Evolutionary conservation across 495 filamentous ascomycete species (phyloP).

Genomic region (Aspergillus nanangensis): DNA sequence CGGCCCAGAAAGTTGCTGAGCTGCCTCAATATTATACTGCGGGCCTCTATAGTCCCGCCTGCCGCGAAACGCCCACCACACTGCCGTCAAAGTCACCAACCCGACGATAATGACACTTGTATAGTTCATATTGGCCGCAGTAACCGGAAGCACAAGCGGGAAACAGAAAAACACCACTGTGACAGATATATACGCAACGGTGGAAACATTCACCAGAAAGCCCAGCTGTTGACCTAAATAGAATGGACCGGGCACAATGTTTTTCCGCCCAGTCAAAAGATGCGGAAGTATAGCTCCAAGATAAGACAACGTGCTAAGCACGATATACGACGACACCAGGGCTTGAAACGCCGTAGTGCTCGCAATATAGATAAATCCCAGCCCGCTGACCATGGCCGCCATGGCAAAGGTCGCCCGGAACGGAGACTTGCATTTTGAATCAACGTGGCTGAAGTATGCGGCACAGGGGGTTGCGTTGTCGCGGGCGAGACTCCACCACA

Average conservation of each 20-base stretch:
- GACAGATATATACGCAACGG: conserved; percentile 60
- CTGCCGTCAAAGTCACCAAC: conserved; percentile 40
- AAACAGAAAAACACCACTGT: conserved; percentile 81
- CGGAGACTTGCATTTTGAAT: conserved; percentile 53
- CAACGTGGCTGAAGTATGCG: conserved; percentile 34
- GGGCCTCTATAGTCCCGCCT: conserved; percentile 27
- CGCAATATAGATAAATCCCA: conserved; percentile 74
- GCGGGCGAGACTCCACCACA: conserved; percentile 78
- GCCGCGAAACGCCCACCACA: conserved; percentile 43
- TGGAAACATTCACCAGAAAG: conserved; percentile 52
- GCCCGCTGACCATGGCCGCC: conserved; percentile 54
- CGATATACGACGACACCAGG: conserved; percentile 66
- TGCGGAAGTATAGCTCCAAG: conserved; percentile 73
- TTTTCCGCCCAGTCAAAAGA: conserved; percentile 57
- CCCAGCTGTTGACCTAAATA: conserved; percentile 58
- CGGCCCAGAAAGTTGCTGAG: not conserved
- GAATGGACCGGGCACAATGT: conserved; percentile 65
- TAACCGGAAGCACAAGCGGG: conserved; percentile 56
- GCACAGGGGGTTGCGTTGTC: conserved; percentile 56
- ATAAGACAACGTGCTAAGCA: conserved; percentile 70
- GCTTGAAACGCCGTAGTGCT: conserved; percentile 70
- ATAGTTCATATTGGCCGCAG: conserved; percentile 64
- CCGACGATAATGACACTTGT: conserved; percentile 63
- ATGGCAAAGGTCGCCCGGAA: conserved; percentile 62
- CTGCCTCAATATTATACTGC: conserved; percentile 28